These are phyloP conservation scores for Clitopilus passeckerianus DNA, from an alignment of 768 basidiomycete genomes.

Conservation along the genomic window DNA sequence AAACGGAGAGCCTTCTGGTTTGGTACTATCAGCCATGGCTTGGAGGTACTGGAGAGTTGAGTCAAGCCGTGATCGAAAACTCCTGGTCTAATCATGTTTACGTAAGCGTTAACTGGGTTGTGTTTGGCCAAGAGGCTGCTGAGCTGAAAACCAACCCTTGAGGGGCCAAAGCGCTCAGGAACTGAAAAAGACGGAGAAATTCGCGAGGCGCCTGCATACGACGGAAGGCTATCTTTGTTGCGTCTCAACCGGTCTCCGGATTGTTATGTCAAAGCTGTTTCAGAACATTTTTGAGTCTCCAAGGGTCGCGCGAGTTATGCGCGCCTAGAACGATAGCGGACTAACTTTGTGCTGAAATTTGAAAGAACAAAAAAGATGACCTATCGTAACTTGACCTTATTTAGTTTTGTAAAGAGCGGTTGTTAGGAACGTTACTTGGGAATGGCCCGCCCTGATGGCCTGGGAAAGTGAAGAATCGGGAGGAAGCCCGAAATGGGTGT, in stretches of 20 bases:
- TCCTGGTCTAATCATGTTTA: not conserved
- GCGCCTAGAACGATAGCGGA: not conserved
- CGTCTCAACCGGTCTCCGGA: not conserved
- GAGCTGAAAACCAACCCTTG: not conserved
- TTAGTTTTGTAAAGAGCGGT: too few relatives aligned
- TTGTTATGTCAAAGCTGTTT: not conserved
- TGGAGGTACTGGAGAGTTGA: not conserved
- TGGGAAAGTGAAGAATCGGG: not conserved
- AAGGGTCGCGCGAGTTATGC: not conserved
- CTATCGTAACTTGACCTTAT: not conserved
- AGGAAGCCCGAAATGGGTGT: not conserved
- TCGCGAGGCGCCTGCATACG: too few relatives aligned
- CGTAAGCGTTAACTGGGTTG: not conserved
- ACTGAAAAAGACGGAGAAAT: too few relatives aligned
- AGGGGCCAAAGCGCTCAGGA: too few relatives aligned
- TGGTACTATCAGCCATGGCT: not conserved
- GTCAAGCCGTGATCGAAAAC: not conserved
- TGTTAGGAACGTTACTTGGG: not conserved
- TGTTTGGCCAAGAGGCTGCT: not conserved
- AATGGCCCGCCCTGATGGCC: not conserved
- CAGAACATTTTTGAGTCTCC: not conserved
- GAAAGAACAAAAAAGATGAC: not conserved
- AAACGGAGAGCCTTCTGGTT: conserved; percentile 16
- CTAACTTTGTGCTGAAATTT: not conserved
- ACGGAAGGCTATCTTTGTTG: not conserved